Conservation (phyloP, 139 green algal genomes). For the Spirogloea muscicola region DNA sequence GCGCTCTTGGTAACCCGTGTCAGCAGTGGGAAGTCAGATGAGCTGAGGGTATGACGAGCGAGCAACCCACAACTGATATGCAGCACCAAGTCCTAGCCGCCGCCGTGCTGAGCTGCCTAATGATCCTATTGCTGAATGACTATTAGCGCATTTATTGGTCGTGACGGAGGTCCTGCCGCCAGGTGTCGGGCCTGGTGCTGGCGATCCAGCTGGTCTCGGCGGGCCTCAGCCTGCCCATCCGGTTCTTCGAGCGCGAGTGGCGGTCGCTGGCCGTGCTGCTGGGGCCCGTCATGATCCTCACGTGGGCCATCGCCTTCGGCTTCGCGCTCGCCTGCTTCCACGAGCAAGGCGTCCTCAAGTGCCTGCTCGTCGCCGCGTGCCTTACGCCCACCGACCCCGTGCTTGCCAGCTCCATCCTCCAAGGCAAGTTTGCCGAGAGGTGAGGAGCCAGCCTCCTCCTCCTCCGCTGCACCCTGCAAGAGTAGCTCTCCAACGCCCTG, state of each 20-base stretch:
- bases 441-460: too few species aligned
- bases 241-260: slow-evolving; percentile 27
- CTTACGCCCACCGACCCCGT: slow-evolving; percentile 36
- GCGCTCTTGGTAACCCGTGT: too few species aligned
- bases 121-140: too few species aligned
- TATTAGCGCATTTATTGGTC: too few species aligned
- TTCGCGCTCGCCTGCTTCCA: slow-evolving; percentile 3
- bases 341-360: slow-evolving; percentile 2
- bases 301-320: slow-evolving; percentile 12
- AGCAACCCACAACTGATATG: too few species aligned
- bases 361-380: slow-evolving; percentile 20
- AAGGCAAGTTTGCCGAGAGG: slow-evolving; percentile 29
- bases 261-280: slow-evolving; percentile 19
- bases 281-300: slow-evolving; percentile 16
- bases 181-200: slow-evolving; percentile 22
- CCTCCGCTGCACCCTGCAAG: too few species aligned
- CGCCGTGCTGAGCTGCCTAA: too few species aligned
- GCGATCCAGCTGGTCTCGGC: slow-evolving; percentile 22
- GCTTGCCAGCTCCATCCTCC: slow-evolving; percentile 19
- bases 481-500: too few species aligned
- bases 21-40: too few species aligned
- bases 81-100: too few species aligned
- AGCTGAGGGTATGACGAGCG: too few species aligned
- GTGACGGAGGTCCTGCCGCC: too few species aligned
- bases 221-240: not conserved